Evolutionary conservation across 176 grass and related monocot species (phyloP).

Genomic region (Phoenix roebelenii): DNA sequence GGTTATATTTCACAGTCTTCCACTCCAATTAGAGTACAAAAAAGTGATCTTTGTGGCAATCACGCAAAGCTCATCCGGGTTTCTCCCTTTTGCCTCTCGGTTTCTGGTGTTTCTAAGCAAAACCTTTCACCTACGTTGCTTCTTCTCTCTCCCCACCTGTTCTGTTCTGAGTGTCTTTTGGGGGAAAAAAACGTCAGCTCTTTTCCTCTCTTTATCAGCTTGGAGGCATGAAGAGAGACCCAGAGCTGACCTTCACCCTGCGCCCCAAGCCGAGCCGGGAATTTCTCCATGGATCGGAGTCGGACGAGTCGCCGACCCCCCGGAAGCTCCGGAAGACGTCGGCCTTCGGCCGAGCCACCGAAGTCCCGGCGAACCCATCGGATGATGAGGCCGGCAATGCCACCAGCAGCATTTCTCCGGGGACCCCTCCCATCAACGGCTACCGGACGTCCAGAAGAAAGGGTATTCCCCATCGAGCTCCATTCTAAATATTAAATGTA

Average conservation of each 20-base stretch:
- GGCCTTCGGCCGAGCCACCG: constrained; percentile 3
- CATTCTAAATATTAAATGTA: constrained; percentile 15
- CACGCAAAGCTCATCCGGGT: too few species aligned
- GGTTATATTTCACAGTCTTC: too few species aligned
- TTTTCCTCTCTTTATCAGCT: constrained; percentile 23
- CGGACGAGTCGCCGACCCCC: constrained; percentile 25
- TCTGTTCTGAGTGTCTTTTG: not conserved
- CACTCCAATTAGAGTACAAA: too few species aligned
- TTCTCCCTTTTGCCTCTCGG: too few species aligned
- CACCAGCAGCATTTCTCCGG: constrained; percentile 26
- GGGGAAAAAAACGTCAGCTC: not conserved
- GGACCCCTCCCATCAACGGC: constrained; percentile 30
- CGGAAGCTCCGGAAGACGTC: constrained; percentile 25
- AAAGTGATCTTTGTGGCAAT: too few species aligned
- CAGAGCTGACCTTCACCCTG: constrained; percentile 31
- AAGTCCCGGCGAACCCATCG: not conserved
- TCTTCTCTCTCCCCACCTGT: not conserved
- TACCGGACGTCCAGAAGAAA: constrained; percentile 36
- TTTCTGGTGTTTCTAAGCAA: too few species aligned
- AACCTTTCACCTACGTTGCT: too few species aligned
- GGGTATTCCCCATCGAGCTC: constrained; percentile 37
- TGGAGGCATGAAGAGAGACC: constrained; percentile 28
- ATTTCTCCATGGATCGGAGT: constrained; percentile 24
- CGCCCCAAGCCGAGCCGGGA: constrained; percentile 25
- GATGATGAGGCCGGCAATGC: too few species aligned